Evolutionary conservation across 2,329 filamentous ascomycete species (phyloP), one percentile per base, ranked within the genome.

Genomic region (Alternaria rosae): DNA sequence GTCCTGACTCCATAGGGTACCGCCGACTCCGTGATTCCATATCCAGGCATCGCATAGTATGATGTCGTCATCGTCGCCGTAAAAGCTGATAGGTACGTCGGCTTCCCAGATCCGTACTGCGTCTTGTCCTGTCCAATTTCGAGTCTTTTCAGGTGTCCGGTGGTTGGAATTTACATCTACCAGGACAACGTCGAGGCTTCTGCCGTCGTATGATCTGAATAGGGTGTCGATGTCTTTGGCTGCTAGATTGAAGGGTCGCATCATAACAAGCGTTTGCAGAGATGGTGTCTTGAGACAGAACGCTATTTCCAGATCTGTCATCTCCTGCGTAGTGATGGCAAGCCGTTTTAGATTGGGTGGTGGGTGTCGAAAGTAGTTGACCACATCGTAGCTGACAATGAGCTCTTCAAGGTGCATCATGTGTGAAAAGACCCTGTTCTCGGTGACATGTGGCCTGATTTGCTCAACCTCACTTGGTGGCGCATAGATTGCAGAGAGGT

Each of bases 61-160:
- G 9, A 71, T 28, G 8, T 72, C 66, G 25, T 72, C 67, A 1
- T 74, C 72, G 43, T 76, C 73, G 6, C 73, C 71, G 43, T 76
- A 75, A 50, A 72, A 77, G 42, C 67, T 70, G 9, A 57, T 71
- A 7, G 74, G 70, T 4, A 76, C 71, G 54, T 76, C 72, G 6
- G 64, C 60, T 52, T 76, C 74, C 70, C 70, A 76, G 6, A 76
- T 60, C 4, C 38, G 68, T 3, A 76, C 71, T 8, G 12, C 47
- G 32, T 76, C 74, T 65, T 58, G 1, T 62, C 58, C 1, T 56
- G 35, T 61, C 73, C 73, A 76, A 7, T 66, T 59, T 42, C 72
- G 52, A 0, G 67, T 71, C 4, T 51, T 43, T 20, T 48, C 20
- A 4, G 73, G 74, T 7, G 71, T 72, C 2, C 61, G 41, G 38